Base-by-base conservation (phyloP, 2,329 filamentous ascomycete species). In the Microdochium paspali region DNA sequence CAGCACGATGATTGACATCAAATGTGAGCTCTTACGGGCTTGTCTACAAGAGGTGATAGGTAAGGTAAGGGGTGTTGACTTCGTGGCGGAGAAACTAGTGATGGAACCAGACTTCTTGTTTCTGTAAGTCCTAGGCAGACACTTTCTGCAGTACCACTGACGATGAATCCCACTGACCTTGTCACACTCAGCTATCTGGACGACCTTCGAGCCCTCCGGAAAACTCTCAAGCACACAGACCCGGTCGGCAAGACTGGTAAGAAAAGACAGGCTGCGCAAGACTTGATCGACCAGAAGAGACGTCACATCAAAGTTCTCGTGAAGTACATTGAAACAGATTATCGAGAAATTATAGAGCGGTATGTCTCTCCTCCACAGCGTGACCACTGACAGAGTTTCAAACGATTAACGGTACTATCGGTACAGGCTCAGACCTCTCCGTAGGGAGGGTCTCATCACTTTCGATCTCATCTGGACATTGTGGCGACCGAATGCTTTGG, bases 381-480 rank as follows among this genome's bases (percentile, higher is more conserved):
- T n/a, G n/a, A n/a, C n/a, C n/a, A n/a, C n/a, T n/a, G n/a, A n/a
- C n/a, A n/a, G n/a, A n/a, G n/a, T n/a, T n/a, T n/a, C n/a, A n/a
- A n/a, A n/a, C n/a, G n/a, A n/a, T n/a, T n/a, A n/a, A n/a, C n/a
- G n/a, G n/a, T n/a, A n/a, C n/a, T n/a, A n/a, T n/a, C n/a, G n/a
- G n/a, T 10, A 28, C 63, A 86, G 84, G 2, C 73, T 95, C 0
- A 84, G 90, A 54, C 86, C 88, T 0, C 80, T 95, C 66, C 71
- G 95, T 2, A 79, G 89, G 53, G 85, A 84, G 26, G 87, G 88
- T 9, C 81, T 89, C 42, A 94, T 95, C 61, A 94, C 88, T 0
- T 95, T 90, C 56, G 88, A 95, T 49, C 74, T 94, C 2, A 70
- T 94, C 1, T 95, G 90, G 90, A 88, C 89, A 0, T 68, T 95